Base-by-base conservation (phyloP, 257 asterid species). In the Gentiana straminea region DNA sequence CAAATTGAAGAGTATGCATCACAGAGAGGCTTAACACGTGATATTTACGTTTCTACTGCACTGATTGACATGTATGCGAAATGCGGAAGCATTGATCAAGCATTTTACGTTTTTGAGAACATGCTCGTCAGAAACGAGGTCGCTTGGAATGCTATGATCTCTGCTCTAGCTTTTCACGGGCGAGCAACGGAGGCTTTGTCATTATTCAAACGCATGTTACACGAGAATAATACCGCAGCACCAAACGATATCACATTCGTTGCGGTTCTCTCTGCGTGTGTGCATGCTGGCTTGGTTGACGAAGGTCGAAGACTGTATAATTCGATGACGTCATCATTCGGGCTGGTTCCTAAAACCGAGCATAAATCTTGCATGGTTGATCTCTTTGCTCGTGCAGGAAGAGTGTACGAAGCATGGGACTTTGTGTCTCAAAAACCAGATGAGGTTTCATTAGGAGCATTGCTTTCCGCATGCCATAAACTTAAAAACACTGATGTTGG, bases 361-460 rank as follows among this genome's bases (percentile, higher is more conserved):
- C 98, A 91, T 68, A 79, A 79, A 61, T 81, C 98, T 13, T 91
- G 98, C 73, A 76, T 91, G 87, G 95, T 84, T 44, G 96, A 91
- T 75, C 94, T 91, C 68, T 70, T 84, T 32, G 79, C 95, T 13
- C 96, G 95, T 63, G 92, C 95, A 54, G 98, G 98, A 52, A 73
- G 55, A 54, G 83, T 91, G 33, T 65, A 79, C 7, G 94, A 84
- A 66, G 98, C 96, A 50, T 84, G 96, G 94, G 92, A 84, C 64
- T 81, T 86, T 53, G 81, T 91, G 94, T 96, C 95, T 58, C 81
- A 66, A 56, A 84, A 81, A 50, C 94, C 94, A 2, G 95, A 91
- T 63, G 96, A 77, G 73, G 72, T 84, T 64, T 58, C 82, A 56
- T 70, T 86, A 55, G 96, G 95, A 61, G 69, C 94, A 8, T 64